Evolutionary conservation across 768 basidiomycete species (phyloP).

Genomic region (Aureoboletus auriporus): DNA sequence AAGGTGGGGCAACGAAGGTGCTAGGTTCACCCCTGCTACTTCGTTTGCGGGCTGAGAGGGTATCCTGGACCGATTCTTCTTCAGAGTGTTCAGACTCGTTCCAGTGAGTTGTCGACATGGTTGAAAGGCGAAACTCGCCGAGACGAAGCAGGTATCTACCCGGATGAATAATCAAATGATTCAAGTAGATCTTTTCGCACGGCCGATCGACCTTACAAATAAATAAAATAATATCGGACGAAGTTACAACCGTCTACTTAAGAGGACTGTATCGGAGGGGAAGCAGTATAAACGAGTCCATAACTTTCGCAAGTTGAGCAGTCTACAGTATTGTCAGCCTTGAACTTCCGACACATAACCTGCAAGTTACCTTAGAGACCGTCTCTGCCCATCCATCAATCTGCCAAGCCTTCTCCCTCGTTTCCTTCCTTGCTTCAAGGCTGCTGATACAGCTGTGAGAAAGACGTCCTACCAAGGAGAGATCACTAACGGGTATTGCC

Average conservation of each 20-base stretch:
- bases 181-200: conserved; percentile 16
- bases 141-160: neutral
- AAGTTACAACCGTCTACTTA: conserved; percentile 43
- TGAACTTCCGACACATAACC: conserved; percentile 10
- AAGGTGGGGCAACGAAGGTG: conserved; percentile 3
- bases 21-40: conserved; percentile 56
- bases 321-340: conserved; percentile 51
- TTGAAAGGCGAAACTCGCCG: conserved; percentile 1
- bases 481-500: conserved; percentile 85
- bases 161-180: conserved; percentile 9
- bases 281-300: conserved; percentile 83
- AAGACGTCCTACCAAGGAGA: conserved; percentile 2
- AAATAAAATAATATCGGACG: too few relatives aligned
- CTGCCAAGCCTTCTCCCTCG: conserved; percentile 88
- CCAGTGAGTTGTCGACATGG: conserved; percentile 38
- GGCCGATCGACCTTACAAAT: neutral
- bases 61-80: conserved; percentile 44
- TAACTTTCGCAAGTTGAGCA: conserved; percentile 75
- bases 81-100: conserved; percentile 60
- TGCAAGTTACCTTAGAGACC: conserved; percentile 67
- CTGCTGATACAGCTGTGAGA: conserved; percentile 39
- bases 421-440: conserved; percentile 77
- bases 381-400: conserved; percentile 95
- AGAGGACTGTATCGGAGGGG: conserved; percentile 84
- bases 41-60: conserved; percentile 48